Conservation (phyloP, 2,329 filamentous ascomycete genomes). For the Aspergillus proliferans region DNA sequence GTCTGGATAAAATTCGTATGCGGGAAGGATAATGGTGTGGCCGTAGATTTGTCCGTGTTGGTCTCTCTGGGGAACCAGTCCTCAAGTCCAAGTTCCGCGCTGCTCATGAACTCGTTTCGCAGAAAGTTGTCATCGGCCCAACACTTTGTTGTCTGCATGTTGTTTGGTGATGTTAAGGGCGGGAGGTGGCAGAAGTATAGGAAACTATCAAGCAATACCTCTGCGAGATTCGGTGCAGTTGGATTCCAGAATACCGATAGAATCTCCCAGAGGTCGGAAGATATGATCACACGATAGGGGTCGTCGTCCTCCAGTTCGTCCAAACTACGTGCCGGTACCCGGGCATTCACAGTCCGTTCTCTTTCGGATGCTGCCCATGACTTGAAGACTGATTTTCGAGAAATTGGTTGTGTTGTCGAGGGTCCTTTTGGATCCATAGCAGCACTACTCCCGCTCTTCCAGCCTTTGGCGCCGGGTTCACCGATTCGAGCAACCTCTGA, state of each 20-base stretch:
- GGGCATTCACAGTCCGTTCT: constrained; percentile 43
- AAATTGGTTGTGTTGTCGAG: constrained; percentile 14
- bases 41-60: constrained; percentile 5
- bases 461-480: constrained; percentile 65
- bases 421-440: constrained; percentile 31
- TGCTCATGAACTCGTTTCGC: constrained; percentile 34
- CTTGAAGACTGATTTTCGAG: constrained; percentile 28
- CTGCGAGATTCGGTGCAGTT: constrained; percentile 22
- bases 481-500: constrained; percentile 73
- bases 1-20: constrained; percentile 37
- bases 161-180: constrained; percentile 32
- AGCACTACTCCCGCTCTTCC: constrained; percentile 40
- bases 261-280: constrained; percentile 64
- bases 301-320: constrained; percentile 74
- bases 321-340: constrained; percentile 63
- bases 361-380: constrained; percentile 51
- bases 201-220: constrained; percentile 62
- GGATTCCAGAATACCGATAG: constrained; percentile 38
- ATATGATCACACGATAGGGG: constrained; percentile 74
- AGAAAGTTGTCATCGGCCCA: constrained; percentile 53
- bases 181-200: constrained; percentile 63
- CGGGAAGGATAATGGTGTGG: constrained; percentile 29
- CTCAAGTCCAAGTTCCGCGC: constrained; percentile 15
- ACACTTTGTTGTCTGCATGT: constrained; percentile 21
- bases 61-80: constrained; percentile 19